Conservation (phyloP, 2,329 filamentous ascomycete species). For the Cladophialophora psammophila region DNA sequence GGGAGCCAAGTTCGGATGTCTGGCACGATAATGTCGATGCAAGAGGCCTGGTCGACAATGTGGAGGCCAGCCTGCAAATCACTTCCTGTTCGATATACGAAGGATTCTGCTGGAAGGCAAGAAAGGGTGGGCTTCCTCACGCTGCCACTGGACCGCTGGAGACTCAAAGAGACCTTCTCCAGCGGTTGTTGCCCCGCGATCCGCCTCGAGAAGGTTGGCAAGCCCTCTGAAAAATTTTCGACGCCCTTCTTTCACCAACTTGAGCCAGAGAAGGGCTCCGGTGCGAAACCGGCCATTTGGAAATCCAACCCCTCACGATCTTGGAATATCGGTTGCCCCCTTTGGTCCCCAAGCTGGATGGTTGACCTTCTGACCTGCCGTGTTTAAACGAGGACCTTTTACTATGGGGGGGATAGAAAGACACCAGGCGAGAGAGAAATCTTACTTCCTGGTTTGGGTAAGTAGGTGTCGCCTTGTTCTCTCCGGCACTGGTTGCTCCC, state of each 20-base stretch:
- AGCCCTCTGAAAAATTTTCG: background rate
- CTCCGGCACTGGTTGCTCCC: background rate
- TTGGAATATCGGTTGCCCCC: background rate
- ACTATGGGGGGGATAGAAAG: background rate
- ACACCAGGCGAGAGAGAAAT: background rate
- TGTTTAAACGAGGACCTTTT: background rate
- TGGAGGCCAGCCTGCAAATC: background rate
- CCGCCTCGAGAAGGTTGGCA: background rate
- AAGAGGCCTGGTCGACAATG: background rate
- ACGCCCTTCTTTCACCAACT: background rate
- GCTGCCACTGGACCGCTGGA: background rate
- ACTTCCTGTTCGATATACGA: background rate
- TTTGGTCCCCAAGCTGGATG: background rate
- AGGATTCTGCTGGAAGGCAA: background rate
- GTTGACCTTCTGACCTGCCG: too few relatives aligned
- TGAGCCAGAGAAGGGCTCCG: background rate
- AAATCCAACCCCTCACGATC: background rate
- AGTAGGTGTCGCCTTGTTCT: background rate
- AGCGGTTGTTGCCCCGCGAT: conserved; percentile 6
- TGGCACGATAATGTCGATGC: background rate
- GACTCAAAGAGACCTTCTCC: background rate
- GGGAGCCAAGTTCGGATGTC: background rate
- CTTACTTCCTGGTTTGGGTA: background rate
- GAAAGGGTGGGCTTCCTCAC: background rate
- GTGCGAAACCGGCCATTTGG: background rate